A percentile compares a stretch with the other conserved stretches of the same genome.
Evolutionary conservation across 192 early-diverging fungal species (phyloP).

Genomic region (Linnemannia zychae): DNA sequence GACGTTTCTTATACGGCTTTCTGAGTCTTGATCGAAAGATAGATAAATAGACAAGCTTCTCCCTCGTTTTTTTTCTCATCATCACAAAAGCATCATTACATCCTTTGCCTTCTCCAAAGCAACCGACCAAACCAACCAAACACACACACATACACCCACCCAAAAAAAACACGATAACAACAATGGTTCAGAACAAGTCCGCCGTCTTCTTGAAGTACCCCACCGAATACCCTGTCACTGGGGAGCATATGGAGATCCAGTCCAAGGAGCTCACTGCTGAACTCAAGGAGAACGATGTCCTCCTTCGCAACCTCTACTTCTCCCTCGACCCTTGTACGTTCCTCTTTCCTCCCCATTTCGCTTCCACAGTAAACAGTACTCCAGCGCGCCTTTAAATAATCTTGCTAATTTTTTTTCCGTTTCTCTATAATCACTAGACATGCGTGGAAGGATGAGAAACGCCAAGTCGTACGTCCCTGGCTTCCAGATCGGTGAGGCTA

Average conservation of each 20-base stretch:
- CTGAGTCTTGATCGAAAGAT: neutral
- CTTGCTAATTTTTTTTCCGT: no score
- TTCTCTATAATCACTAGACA: no score
- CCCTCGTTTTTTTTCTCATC: neutral
- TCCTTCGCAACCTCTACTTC: constrained; percentile 76
- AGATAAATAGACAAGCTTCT: neutral
- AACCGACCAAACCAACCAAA: neutral
- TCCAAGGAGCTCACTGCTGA: constrained; percentile 62
- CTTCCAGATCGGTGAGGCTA: constrained; percentile 64
- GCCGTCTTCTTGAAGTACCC: constrained; percentile 61
- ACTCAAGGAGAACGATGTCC: constrained; percentile 60
- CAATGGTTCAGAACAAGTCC: constrained; percentile 64
- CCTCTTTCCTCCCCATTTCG: constrained; percentile 23
- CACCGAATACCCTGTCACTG: constrained; percentile 56
- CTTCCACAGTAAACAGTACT: constrained; percentile 18
- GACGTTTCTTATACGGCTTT: neutral
- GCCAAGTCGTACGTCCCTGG: constrained; percentile 35
- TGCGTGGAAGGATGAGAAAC: constrained; percentile 51
- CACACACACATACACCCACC: neutral
- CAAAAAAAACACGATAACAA: neutral
- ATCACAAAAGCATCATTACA: neutral
- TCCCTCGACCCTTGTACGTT: constrained; percentile 87
- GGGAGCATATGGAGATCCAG: constrained; percentile 67
- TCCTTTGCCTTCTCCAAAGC: neutral
- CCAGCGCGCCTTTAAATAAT: no score